Evolutionary conservation across 768 basidiomycete genomes (phyloP), one percentile per base, ranked within the genome.

Genomic region (Chalciporus piperatus): DNA sequence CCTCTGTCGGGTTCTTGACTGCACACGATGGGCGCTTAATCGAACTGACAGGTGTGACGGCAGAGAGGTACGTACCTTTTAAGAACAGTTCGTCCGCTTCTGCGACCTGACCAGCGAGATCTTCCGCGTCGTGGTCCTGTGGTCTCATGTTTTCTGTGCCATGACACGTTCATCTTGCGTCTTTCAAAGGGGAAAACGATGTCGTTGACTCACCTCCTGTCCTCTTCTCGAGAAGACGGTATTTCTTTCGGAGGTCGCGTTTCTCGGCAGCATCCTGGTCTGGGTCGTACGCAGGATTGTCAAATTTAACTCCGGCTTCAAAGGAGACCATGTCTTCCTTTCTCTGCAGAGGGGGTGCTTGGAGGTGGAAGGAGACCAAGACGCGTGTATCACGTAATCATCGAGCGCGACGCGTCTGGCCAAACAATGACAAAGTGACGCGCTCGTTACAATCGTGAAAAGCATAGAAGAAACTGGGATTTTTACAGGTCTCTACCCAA

Each of bases 1-100:
- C 95, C 62, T 97, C 92, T 46, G 88, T 85, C 0, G 93, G 87
- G 17, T 84, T 85, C 65, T 83, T 83, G 50, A 93, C 89, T 87
- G 54, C 35, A 41, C 28, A 32, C n/a, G 16, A 19, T 3, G 25
- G 38, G 54, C 39, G 37, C 19, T 47, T 37, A 39, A 43, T 16
- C 16, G 46, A 45, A 19, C 43, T 23, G 17, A 48, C 28, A 51
- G 16, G 17, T 2, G 20, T 50, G 47, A 58, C 49, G 23, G 47
- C 45, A 41, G 28, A 19, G 19, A 4, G 3, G 3, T 28, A 55
- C 64, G 45, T 45, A 82, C 86, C 84, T 76, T 84, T 83, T 59
- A 73, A 65, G 64, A 89, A 90, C 3, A 88, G 70, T 27, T 71
- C 59, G 66, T 91, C 79, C 1, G 85, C 85, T 47, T 74, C 66